Percentiles rank a stretch among this genome's conserved stretches.
Evolutionary conservation across 192 early-diverging fungal species (phyloP).

Genomic region (Entomortierella lignicola): DNA sequence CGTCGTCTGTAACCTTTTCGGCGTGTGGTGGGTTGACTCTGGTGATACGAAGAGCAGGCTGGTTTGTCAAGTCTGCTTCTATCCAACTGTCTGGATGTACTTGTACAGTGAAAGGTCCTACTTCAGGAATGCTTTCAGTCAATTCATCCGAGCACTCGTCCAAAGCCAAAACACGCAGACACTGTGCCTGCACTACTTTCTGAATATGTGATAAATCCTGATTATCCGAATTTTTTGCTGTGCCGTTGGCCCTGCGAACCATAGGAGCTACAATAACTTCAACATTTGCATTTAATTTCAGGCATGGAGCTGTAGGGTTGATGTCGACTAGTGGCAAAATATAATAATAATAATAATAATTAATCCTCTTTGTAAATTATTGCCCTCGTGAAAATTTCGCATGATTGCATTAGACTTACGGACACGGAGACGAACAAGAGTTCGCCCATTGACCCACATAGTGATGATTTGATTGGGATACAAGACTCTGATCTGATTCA

Average conservation of each 20-base stretch:
- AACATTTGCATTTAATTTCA: slow-evolving; percentile 70
- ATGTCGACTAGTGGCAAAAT: slow-evolving; percentile 56
- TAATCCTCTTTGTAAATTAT: background rate
- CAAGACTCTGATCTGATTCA: slow-evolving; percentile 77
- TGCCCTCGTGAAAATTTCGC: too few species aligned
- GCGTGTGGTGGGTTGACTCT: slow-evolving; percentile 58
- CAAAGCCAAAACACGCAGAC: slow-evolving; percentile 46
- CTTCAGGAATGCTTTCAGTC: slow-evolving; percentile 19
- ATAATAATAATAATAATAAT: background rate
- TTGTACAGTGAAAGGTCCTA: slow-evolving; percentile 37
- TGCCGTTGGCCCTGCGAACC: slow-evolving; percentile 56
- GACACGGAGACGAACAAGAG: slow-evolving; percentile 69
- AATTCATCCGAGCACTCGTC: slow-evolving; percentile 39
- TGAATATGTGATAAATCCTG: slow-evolving; percentile 48
- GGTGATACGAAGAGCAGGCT: slow-evolving; percentile 45
- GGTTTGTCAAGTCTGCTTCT: slow-evolving; percentile 31
- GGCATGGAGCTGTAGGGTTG: slow-evolving; percentile 59
- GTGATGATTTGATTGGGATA: slow-evolving; percentile 74
- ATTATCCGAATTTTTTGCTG: slow-evolving; percentile 22
- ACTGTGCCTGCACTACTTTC: slow-evolving; percentile 44
- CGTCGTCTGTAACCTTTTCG: slow-evolving; percentile 47
- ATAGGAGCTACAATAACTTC: slow-evolving; percentile 83
- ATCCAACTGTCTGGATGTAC: slow-evolving; percentile 58
- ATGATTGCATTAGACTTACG: slow-evolving; percentile 54
- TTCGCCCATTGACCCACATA: slow-evolving; percentile 79